Evolutionary conservation across 257 asterid genomes (phyloP), one percentile per base, ranked within the genome.

Genomic region (Gentiana dahurica): DNA sequence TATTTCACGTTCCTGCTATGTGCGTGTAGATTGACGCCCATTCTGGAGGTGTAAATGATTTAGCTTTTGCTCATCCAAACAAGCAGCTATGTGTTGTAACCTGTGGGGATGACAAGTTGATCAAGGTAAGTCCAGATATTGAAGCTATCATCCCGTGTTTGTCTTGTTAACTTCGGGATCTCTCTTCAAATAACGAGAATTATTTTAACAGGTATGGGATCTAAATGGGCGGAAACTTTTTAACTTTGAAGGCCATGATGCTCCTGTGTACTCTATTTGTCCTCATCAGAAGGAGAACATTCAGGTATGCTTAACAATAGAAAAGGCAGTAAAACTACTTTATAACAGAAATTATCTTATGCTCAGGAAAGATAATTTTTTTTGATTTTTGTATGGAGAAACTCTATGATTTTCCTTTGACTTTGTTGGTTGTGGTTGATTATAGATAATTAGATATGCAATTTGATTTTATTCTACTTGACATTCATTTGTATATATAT

Each of bases 241-340:
- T 71, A 83, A 75, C 79, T 92, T 92, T 71, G 98, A 92, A 74
- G 98, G 98, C 34, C 98, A 92, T 67, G 98, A 85, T 66, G 88
- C 98, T 61, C 95, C 97, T 48, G 98, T 92, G 60, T 92, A 81
- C 74, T 92, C 98, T 64, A 73, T 92, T 54, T 92, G 97, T 67
- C 95, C 97, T 65, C 98, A 92, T 74, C 93, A 92, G 77, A 92
- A 92, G 67, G 97, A 88, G 73, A 81, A 74, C 63, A 88, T 92
- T 72, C 98, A 88, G 98, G 98, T 91, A 76, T 51, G 44, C 35
- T 37, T 10, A 61, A 49, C 33, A 36, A 52, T 43, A 45, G 59
- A 13, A 41, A 5, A 41, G 46, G 24, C 24, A 0, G 24, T 24
- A 24, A 24, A 24, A 24, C 24, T 24, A 24, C 24, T 24, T 24